These are phyloP conservation scores for Auriscalpium microsporum DNA, from an alignment of 768 basidiomycete genomes.

Conservation along the genomic window DNA sequence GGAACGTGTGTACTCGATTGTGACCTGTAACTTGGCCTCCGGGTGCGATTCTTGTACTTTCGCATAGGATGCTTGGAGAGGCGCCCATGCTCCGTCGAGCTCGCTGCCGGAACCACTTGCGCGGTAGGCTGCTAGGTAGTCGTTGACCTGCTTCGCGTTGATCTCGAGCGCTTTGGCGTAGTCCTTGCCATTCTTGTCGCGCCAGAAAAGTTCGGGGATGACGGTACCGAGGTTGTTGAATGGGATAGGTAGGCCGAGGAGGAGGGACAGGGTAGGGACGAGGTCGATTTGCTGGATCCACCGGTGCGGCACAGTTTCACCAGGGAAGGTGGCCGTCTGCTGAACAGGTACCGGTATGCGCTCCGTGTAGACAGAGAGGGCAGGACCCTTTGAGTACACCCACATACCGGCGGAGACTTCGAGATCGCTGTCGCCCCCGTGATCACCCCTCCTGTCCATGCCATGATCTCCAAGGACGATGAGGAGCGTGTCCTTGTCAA, in stretches of 20 bases:
- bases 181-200: constrained; percentile 28
- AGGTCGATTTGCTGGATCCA: constrained; percentile 90
- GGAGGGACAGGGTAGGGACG: constrained; percentile 77
- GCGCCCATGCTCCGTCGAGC: constrained; percentile 56
- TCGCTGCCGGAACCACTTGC: constrained; percentile 61
- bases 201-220: constrained; percentile 87
- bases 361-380: constrained; percentile 30
- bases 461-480: constrained; percentile 95
- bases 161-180: constrained; percentile 55
- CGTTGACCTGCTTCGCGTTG: constrained; percentile 68
- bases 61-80: constrained; percentile 28
- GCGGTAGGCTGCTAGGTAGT: constrained; percentile 73
- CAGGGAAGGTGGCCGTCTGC: constrained; percentile 53
- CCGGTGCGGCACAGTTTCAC: constrained; percentile 44
- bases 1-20: constrained; percentile 45
- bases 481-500: constrained; percentile 86
- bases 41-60: neutral
- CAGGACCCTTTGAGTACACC: constrained; percentile 78
- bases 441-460: constrained; percentile 92
- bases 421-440: constrained; percentile 81
- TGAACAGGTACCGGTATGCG: constrained; percentile 42
- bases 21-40: constrained; percentile 9
- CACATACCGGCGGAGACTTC: constrained; percentile 85
- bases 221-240: constrained; percentile 90
- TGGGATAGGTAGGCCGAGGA: constrained; percentile 89